Evolutionary conservation across 805 yeast genomes (phyloP), one percentile per base, ranked within the genome.

Genomic region (Danielia oregonensis): DNA sequence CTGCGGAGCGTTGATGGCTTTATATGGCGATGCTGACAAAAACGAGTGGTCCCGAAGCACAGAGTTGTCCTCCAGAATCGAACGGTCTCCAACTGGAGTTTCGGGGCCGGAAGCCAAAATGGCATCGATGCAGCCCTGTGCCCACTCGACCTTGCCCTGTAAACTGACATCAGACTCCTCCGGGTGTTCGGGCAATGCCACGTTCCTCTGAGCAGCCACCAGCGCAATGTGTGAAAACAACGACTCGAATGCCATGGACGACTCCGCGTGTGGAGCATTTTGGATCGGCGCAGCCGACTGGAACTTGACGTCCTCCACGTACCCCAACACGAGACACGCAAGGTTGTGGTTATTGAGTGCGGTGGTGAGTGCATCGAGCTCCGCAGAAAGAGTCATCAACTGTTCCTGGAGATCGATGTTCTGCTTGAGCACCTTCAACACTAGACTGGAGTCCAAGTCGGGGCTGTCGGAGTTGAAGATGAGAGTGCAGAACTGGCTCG

Each of bases 161-260:
- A 54, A 32, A 2, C 57, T 40, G 6, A 42, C 33, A 2, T 40
- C 37, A 6, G 51, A 30, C 10, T 17, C 23, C 13, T 30, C 22
- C 9, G 43, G 37, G 27, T 32, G 42, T 4, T 30, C 33, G 40
- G 78, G 77, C 24, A 76, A 49, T 4, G 54, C 43, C 3, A 74
- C 57, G 40, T 57, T 58, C 29, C 59, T 55, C 35, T 68, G 71
- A 6, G 66, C 74, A 0, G 78, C 69, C 6, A 67, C 49, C 0
- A 76, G 64, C 21, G 70, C 72, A 9, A 75, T 58, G 29, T 72
- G 70, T 1, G 76, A 55, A 17, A 73, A 65, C 17, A 76, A 44
- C 13, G 62, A 61, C 32, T 74, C 79, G 41, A 72, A 54, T 4
- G 65, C 44, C 38, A 40, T 34, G 12, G 12, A 35, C 10, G 37